Evolutionary conservation across 2,329 filamentous ascomycete genomes (phyloP).

Genomic region (Rutstroemia sp.): DNA sequence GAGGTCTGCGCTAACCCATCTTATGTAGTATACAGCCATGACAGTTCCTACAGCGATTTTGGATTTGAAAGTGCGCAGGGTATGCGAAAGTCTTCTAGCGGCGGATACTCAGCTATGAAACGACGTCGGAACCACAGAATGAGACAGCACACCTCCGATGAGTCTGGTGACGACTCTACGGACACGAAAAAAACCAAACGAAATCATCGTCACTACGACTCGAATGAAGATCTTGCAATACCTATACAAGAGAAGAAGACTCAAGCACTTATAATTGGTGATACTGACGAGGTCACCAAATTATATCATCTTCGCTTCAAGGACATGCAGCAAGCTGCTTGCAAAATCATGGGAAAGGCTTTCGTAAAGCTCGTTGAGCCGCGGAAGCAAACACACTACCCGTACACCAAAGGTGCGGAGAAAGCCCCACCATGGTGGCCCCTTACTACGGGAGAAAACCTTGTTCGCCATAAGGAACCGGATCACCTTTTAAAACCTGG

Average conservation of each 20-base stretch:
- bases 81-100: conserved; percentile 14
- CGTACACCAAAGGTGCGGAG: conserved; percentile 59
- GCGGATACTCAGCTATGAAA: conserved; percentile 12
- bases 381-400: conserved; percentile 69
- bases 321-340: conserved; percentile 61
- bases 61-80: conserved; percentile 11
- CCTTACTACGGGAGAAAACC: conserved; percentile 43
- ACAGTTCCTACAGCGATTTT: conserved; percentile 16
- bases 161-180: conserved; percentile 19
- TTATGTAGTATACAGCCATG: conserved; percentile 16
- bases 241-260: conserved; percentile 18
- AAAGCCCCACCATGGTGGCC: conserved; percentile 64
- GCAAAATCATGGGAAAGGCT: conserved; percentile 66
- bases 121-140: conserved; percentile 12
- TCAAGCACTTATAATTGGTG: conserved; percentile 42
- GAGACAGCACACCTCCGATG: conserved; percentile 14
- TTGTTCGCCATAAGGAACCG: conserved; percentile 63
- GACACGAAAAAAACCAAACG: conserved; percentile 18
- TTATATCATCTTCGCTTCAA: conserved; percentile 58
- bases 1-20: conserved; percentile 1
- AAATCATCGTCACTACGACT: conserved; percentile 10
- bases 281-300: conserved; percentile 46
- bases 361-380: conserved; percentile 72
- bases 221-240: conserved; percentile 15
- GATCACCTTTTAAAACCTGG: conserved; percentile 65